Percentiles rank a stretch among this genome's conserved stretches.
These are phyloP conservation scores for maize (Zea mays) DNA, from an alignment of 176 grass and related monocot genomes.

Conservation along the genomic window DNA sequence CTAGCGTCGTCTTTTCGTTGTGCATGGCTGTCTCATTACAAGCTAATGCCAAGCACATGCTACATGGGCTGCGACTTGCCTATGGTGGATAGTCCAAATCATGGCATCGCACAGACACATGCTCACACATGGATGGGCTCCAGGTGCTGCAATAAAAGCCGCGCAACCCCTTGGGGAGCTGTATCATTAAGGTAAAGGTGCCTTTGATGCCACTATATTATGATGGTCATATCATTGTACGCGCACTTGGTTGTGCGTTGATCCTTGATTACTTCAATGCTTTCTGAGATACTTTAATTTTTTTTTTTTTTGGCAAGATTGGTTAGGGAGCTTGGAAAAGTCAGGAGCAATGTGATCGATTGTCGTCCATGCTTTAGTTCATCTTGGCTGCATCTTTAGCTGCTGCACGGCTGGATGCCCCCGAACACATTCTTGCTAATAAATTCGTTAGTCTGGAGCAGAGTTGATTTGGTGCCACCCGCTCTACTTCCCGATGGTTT, in stretches of 20 bases:
- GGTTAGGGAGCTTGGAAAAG: not conserved
- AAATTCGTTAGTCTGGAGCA: conserved; percentile 2
- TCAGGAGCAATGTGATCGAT: not conserved
- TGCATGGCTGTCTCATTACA: conserved; percentile 25
- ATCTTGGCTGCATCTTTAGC: conserved; percentile 26
- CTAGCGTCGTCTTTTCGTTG: not conserved
- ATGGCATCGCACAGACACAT: conserved; percentile 30
- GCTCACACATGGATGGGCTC: conserved; percentile 61
- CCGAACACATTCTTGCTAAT: conserved; percentile 18
- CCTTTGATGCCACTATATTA: not conserved
- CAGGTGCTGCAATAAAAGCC: conserved; percentile 43
- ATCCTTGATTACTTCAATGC: conserved; percentile 31
- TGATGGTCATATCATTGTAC: conserved; percentile 24
- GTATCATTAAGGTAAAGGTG: conserved; percentile 38
- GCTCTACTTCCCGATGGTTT: not conserved
- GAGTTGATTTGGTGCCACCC: conserved; percentile 2
- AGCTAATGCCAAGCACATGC: conserved; percentile 51
- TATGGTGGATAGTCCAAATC: conserved; percentile 48
- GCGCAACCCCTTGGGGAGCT: conserved; percentile 11
- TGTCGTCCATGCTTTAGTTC: conserved; percentile 9
- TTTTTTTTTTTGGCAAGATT: not conserved
- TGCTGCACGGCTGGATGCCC: conserved; percentile 15
- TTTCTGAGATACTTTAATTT: conserved; percentile 25
- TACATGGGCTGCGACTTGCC: conserved; percentile 25
- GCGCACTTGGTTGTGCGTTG: conserved; percentile 7